These are phyloP conservation scores for Cryptococcus jaspeensis DNA, from an alignment of 1,284 basidiomycete genomes.

Conservation along the genomic window DNA sequence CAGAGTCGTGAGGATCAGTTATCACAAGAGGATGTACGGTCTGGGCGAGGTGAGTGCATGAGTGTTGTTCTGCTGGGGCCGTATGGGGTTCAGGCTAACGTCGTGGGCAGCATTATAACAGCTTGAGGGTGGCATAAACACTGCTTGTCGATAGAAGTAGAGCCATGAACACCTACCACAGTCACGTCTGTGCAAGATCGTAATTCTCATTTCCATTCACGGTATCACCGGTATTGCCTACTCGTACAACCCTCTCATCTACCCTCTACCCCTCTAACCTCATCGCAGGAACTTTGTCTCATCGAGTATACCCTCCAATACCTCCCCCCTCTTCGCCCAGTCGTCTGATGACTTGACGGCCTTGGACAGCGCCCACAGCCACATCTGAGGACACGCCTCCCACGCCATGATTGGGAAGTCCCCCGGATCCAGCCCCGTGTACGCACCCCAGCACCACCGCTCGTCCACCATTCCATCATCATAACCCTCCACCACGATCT, in stretches of 20 bases:
- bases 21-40: constrained; percentile 88
- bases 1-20: constrained; percentile 72
- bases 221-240: too few species aligned
- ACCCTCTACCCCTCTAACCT: too few species aligned
- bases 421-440: background rate
- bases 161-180: background rate
- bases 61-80: background rate
- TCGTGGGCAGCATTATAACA: constrained; percentile 24
- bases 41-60: constrained; percentile 74
- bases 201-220: too few species aligned
- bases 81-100: background rate
- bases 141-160: background rate
- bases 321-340: background rate
- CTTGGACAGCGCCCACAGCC: background rate
- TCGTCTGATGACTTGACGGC: background rate
- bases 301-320: background rate
- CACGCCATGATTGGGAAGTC: constrained; percentile 1
- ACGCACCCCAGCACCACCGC: background rate
- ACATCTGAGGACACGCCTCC: background rate
- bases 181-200: too few species aligned
- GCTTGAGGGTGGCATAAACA: constrained; percentile 12
- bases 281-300: background rate
- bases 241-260: background rate
- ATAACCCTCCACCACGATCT: too few species aligned
- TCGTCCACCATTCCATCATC: background rate